Evolutionary conservation across 1,284 basidiomycete species (phyloP), one percentile per base, ranked within the genome.

Genomic region (Dichomitus squalens): DNA sequence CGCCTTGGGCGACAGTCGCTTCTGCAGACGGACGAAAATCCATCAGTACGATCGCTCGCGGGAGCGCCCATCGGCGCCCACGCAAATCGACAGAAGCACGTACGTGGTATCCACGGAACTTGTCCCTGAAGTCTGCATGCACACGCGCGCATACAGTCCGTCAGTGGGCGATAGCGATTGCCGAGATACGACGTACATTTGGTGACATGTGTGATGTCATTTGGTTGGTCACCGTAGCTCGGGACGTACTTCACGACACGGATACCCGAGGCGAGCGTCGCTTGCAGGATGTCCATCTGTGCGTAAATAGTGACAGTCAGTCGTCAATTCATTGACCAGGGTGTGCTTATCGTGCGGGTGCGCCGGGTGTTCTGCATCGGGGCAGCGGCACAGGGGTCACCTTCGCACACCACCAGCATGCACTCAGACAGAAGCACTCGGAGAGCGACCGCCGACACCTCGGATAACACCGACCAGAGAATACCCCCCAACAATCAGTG

Each of bases 231-330:
- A 2, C 79, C 82, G 60, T 84, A 91, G 25, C 81, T 84, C 0
- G 86, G 80, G 3, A 90, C 85, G 54, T 79, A 89, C 53, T 79
- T 78, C 55, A 75, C 76, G 9, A 91, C 85, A 18, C 70, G 68
- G 21, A 87, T 77, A 11, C 87, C 87, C 4, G 84, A 72, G 39
- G 81, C 81, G 49, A 88, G 76, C 65, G 86, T 87, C 58, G 79
- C 75, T 59, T 80, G 77, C 33, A 87, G 72, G 36, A 87, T 76
- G 63, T 87, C 84, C 82, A 84, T 74, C 79, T 83, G 59, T 33
- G 3, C n/a, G 16, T 36, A n/a, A 36, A 36, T 9, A 11, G 12
- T 31, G 29, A 31, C 11, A 31, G 29, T 11, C 29, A n/a, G 29
- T 31, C 29, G 29, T n/a, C n/a, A n/a, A n/a, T n/a, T n/a, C n/a